phyloP scores from a whole-genome alignment of 306 rosid species.

The Oemleria cerasiformis region DNA sequence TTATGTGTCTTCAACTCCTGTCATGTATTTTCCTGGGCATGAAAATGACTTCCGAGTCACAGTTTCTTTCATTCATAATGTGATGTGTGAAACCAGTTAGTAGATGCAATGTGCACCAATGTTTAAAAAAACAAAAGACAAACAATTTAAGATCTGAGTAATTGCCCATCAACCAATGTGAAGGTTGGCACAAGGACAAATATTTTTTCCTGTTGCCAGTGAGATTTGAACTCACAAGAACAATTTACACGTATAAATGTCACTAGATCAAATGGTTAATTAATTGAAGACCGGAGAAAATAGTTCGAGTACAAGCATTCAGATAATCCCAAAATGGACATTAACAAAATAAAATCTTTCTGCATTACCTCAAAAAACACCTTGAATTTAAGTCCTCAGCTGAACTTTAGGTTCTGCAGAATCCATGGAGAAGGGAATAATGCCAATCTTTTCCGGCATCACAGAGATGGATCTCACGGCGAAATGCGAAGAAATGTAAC shows the following conservation, averaged over 20 bases:
- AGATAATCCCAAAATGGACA: neutral
- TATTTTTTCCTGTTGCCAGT: neutral
- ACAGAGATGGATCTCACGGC: neutral
- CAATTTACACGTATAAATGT: too few relatives aligned
- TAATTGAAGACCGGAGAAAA: neutral
- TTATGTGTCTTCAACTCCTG: too few relatives aligned
- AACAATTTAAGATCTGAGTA: neutral
- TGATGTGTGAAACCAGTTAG: neutral
- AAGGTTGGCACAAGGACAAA: neutral
- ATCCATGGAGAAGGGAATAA: neutral
- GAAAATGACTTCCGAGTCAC: too few relatives aligned
- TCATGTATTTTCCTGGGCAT: too few relatives aligned
- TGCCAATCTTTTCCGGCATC: neutral
- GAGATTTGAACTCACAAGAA: neutral
- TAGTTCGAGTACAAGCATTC: neutral
- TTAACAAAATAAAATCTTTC: neutral
- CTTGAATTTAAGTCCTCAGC: neutral
- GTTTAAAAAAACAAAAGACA: neutral
- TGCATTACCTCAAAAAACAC: slow-evolving; percentile 20
- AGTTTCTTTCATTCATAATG: too few relatives aligned
- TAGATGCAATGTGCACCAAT: neutral
- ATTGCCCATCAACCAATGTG: neutral
- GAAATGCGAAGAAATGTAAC: neutral
- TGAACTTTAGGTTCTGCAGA: neutral
- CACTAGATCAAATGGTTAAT: neutral